Evolutionary conservation across 2,329 filamentous ascomycete species (phyloP).

Genomic region (Trichophyton schoenleinii): DNA sequence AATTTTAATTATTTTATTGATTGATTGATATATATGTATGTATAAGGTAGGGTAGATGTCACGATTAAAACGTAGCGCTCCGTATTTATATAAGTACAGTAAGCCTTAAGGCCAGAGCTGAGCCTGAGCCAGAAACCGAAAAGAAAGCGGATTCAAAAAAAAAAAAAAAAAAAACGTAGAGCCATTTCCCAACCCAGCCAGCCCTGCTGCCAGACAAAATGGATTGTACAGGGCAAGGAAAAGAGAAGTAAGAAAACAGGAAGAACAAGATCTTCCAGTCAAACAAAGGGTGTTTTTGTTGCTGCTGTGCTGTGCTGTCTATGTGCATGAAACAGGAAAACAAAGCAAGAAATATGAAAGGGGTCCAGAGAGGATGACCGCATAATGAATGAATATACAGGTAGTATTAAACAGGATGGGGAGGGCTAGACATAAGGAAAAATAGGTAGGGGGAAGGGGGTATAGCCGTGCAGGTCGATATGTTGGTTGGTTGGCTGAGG

Average conservation of each 20-base stretch:
- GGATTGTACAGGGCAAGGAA: not conserved
- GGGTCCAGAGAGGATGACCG: not conserved
- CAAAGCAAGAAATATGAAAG: not conserved
- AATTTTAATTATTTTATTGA: not conserved
- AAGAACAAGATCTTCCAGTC: not conserved
- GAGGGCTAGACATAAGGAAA: not conserved
- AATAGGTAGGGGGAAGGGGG: not conserved
- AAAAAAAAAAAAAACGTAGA: not conserved
- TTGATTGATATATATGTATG: not conserved
- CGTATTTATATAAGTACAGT: constrained; percentile 2
- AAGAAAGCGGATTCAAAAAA: not conserved
- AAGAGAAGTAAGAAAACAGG: not conserved
- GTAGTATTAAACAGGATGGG: not conserved
- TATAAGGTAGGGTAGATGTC: not conserved
- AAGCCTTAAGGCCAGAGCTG: not conserved
- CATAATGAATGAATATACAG: constrained; percentile 3
- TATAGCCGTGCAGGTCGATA: not conserved
- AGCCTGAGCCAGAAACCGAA: not conserved
- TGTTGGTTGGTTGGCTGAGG: not conserved
- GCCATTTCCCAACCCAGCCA: not conserved
- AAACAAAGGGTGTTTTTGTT: not conserved
- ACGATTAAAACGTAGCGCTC: not conserved
- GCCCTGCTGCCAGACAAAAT: constrained; percentile 1
- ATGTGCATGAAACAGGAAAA: constrained; percentile 3
- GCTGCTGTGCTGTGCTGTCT: not conserved